Conservation (phyloP, 352 stramenopile species). For the Plasmopara muralis region DNA sequence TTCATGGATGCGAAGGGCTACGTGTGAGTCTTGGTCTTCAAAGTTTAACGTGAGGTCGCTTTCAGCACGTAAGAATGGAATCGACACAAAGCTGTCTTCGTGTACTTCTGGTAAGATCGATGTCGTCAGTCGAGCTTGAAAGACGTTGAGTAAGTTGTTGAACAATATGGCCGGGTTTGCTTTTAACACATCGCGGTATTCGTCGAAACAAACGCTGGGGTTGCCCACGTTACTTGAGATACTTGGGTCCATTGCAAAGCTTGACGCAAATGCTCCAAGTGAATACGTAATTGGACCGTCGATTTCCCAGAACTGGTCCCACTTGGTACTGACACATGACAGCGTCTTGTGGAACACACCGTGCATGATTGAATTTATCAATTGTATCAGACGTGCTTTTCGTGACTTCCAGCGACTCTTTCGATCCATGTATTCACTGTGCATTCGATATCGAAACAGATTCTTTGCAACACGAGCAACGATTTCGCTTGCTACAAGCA, state of each 20-base stretch:
- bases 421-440: slow-evolving; percentile 37
- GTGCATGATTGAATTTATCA: slow-evolving; percentile 65
- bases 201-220: slow-evolving; percentile 20
- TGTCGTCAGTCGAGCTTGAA: slow-evolving; percentile 44
- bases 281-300: slow-evolving; percentile 57
- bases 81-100: slow-evolving; percentile 44
- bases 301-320: slow-evolving; percentile 70
- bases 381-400: slow-evolving; percentile 52
- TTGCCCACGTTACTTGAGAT: slow-evolving; percentile 13
- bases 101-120: slow-evolving; percentile 48
- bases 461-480: slow-evolving; percentile 66
- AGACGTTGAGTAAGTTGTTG: slow-evolving; percentile 44
- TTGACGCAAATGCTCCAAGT: slow-evolving; percentile 54
- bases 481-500: slow-evolving; percentile 65
- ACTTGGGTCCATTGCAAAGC: slow-evolving; percentile 38
- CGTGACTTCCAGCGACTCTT: slow-evolving; percentile 46
- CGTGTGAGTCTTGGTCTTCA: slow-evolving; percentile 41
- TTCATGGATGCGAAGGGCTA: slow-evolving; percentile 37
- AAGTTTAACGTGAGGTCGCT: slow-evolving; percentile 48
- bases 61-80: slow-evolving; percentile 52
- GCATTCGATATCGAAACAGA: slow-evolving; percentile 56
- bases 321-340: slow-evolving; percentile 28
- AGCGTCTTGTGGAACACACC: slow-evolving; percentile 53
- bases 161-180: slow-evolving; percentile 55
- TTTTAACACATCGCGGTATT: slow-evolving; percentile 45